Conservation (phyloP, 805 yeast species). For the Komagataella pastoris region DNA sequence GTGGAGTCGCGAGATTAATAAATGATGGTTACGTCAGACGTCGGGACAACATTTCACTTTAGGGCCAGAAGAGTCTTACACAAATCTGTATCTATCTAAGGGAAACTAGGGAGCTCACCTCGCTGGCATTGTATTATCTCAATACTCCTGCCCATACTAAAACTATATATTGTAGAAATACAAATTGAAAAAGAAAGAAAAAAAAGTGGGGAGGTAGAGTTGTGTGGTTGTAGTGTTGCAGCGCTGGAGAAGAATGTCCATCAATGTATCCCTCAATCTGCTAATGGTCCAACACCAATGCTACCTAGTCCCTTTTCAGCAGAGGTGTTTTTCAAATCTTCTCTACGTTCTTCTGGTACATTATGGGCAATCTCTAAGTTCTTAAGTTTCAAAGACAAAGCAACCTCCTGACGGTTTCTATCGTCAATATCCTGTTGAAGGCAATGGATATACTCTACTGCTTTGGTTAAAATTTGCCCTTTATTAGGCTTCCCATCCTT, state of each 20-base stretch:
- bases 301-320: constrained; percentile 67
- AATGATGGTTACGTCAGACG: background rate
- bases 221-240: background rate
- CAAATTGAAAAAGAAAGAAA: background rate
- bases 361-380: constrained; percentile 32
- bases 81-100: background rate
- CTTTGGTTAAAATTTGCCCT: constrained; percentile 66
- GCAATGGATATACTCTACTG: constrained; percentile 57
- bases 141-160: background rate
- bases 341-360: constrained; percentile 21
- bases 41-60: background rate
- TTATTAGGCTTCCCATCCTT: constrained; percentile 79
- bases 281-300: constrained; percentile 75
- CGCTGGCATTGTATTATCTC: background rate
- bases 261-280: constrained; percentile 18
- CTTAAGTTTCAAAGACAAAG: constrained; percentile 46
- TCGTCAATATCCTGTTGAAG: constrained; percentile 66
- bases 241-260: constrained; percentile 1
- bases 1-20: background rate
- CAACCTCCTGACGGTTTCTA: constrained; percentile 70
- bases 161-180: background rate
- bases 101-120: background rate
- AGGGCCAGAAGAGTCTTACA: background rate
- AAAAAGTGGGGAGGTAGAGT: background rate
- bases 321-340: constrained; percentile 48